A percentile compares a stretch with the other conserved stretches of the same genome.
These are phyloP conservation scores for Colletotrichum paranaense DNA, from an alignment of 2,329 filamentous ascomycete species.

Conservation along the genomic window DNA sequence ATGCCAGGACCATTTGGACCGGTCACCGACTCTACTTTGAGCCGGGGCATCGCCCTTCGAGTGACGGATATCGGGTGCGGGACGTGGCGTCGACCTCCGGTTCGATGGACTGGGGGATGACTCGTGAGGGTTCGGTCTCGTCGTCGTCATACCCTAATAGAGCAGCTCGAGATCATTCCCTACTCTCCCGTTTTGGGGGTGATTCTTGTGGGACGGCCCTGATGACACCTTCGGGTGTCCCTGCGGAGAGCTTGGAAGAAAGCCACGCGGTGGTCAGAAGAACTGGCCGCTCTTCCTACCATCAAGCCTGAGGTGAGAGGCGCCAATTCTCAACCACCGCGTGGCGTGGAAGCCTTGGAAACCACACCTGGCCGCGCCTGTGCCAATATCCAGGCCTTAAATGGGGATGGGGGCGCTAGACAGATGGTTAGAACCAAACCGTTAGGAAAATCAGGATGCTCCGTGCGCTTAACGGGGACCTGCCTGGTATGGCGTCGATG, in stretches of 20 bases:
- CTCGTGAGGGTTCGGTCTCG: neutral
- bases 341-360: neutral
- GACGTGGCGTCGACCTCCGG: neutral
- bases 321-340: too few species aligned
- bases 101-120: neutral
- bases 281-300: too few species aligned
- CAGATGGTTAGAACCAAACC: neutral
- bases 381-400: too few species aligned
- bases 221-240: constrained; percentile 2
- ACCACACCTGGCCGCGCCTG: neutral
- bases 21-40: neutral
- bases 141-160: neutral
- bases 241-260: neutral
- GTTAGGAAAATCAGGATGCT: neutral
- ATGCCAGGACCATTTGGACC: neutral
- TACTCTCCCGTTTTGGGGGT: constrained; percentile 1
- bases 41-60: constrained; percentile 5
- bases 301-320: too few species aligned
- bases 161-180: neutral
- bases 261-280: too few species aligned
- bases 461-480: neutral
- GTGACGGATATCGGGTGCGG: neutral
- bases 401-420: too few species aligned
- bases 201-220: constrained; percentile 5
- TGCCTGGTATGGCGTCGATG: neutral